phyloP scores from a whole-genome alignment of 2,329 filamentous ascomycete genomes.

The Aspergillus uvarum region DNA sequence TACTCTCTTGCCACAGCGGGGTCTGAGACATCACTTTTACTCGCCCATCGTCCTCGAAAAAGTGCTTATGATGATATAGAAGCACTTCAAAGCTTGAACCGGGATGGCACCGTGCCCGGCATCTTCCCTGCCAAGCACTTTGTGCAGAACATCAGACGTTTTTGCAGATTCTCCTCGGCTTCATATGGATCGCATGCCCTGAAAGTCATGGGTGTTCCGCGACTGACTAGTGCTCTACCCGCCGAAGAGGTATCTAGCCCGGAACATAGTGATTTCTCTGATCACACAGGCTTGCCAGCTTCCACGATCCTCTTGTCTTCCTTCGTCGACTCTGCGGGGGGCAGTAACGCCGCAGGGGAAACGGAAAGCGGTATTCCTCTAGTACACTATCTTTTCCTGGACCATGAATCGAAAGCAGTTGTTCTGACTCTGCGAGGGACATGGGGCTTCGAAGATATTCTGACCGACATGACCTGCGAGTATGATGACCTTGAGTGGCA shows the following conservation, averaged over 20 bases:
- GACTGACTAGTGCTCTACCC: slow-evolving; percentile 31
- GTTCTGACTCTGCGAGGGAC: slow-evolving; percentile 73
- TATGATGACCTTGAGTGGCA: slow-evolving; percentile 63
- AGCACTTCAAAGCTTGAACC: slow-evolving; percentile 44
- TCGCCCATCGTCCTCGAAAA: slow-evolving; percentile 43
- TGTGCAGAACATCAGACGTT: slow-evolving; percentile 47
- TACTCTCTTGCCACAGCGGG: slow-evolving; percentile 48
- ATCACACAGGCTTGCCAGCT: slow-evolving; percentile 45
- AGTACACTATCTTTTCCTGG: slow-evolving; percentile 71
- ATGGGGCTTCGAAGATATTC: slow-evolving; percentile 69
- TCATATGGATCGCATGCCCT: slow-evolving; percentile 50
- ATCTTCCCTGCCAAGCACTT: slow-evolving; percentile 49
- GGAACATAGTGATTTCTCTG: slow-evolving; percentile 48
- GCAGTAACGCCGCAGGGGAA: slow-evolving; percentile 63
- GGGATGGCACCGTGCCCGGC: slow-evolving; percentile 46
- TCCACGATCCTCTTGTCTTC: slow-evolving; percentile 62
- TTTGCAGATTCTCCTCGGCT: slow-evolving; percentile 49
- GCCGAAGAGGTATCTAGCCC: slow-evolving; percentile 37
- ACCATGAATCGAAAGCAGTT: slow-evolving; percentile 69
- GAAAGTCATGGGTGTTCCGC: slow-evolving; percentile 47
- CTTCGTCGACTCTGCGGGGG: slow-evolving; percentile 68
- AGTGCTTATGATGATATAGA: slow-evolving; percentile 48
- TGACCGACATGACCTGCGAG: slow-evolving; percentile 73
- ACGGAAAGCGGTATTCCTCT: slow-evolving; percentile 67
- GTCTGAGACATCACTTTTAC: slow-evolving; percentile 46